Evolutionary conservation across 371 early-diverging fungal genomes (phyloP), one percentile per base, ranked within the genome.

Genomic region (Mortierella sp.): DNA sequence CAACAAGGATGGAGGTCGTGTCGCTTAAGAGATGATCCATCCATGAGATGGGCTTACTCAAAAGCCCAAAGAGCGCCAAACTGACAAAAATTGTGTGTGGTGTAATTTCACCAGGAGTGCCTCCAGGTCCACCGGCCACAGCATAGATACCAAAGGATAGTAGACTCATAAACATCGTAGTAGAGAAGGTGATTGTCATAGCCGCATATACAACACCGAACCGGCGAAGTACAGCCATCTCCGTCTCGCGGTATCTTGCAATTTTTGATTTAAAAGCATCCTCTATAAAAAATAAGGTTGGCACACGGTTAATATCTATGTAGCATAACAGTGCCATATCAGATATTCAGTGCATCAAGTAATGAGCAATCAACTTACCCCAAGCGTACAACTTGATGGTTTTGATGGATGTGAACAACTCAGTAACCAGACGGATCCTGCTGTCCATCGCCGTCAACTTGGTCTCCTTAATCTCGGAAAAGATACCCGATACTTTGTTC

Each of bases 1-100:
- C 70, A 9, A 83, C 83, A 2, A 55, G 24, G n/a, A 78, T 30
- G 6, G 68, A 39, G 11, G 70, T 78, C 0, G 72, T 77, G 12
- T 57, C 51, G 32, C 68, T 66, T 30, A 77, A 18, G 30, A 74
- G 58, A 11, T 47, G 60, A 10, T 71, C 71, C 57, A 79, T 57
- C 49, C 90, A 87, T 20, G 88, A 72, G 24, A 98, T 84, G 51
- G 98, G 98, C 86, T 94, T 95, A 72, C 93, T 94, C 39, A 99
- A 87, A 68, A 97, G 86, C 77, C 95, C 95, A 88, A 99, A 97
- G 18, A 98, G 89, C 4, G 97, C 87, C 67, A 98, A 87, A 28
- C 96, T 90, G 10, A 96, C 96, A 86, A 97, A 97, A 1, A 96
- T 94, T 64, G 90, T 83, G 35, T 90, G 88, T 9, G 93, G 88